Base-by-base conservation (phyloP, 345 rosid genomes). In the Hibiscus trionum region DNA sequence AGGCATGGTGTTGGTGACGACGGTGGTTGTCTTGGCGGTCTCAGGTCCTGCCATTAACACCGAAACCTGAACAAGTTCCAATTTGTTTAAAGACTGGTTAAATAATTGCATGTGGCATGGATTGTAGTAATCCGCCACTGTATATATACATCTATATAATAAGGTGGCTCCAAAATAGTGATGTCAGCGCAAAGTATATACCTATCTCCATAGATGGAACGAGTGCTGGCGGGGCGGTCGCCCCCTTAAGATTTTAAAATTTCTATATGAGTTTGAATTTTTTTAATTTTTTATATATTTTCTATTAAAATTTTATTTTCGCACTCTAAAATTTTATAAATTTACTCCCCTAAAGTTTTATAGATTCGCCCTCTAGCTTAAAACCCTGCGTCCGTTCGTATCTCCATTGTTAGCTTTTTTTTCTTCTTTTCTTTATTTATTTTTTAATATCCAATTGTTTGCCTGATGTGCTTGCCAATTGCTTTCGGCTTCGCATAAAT, bases 11-110 rank as follows among this genome's bases (percentile, higher is more conserved):
- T 50, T 50, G 55, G n/a, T 21, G 62, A 24, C 26, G 12, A 60
- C 19, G 8, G 82, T 19, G 17, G 74, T 44, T 9, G 73, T 53
- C 24, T 69, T 57, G 46, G 73, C 31, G 69, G 81, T 60, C 79
- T 79, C 80, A 21, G 83, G 35, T 24, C 75, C 80, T 65, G 84
- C 81, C 88, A 86, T 86, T 8, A 53, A 7, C 60, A 50, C 27
- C 24, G 29, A 49, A 24, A 50, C 55, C 4, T 63, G 27, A 17
- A 35, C 29, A 10, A 44, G 12, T n/a, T 17, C 16, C 14, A 24
- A 67, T 26, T 26, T 67, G 71, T 47, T 49, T 26, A 14, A 17
- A 66, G 66, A 11, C 10, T 19, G 31, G 9, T 66, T 72, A 33
- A 39, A 35, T 63, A 67, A 19, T 35, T 63, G 67, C 74, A 35